Percentiles rank a stretch among this genome's conserved stretches.
Conservation (phyloP, 176 grass and related monocot species). For the Oryza glumipatula region DNA sequence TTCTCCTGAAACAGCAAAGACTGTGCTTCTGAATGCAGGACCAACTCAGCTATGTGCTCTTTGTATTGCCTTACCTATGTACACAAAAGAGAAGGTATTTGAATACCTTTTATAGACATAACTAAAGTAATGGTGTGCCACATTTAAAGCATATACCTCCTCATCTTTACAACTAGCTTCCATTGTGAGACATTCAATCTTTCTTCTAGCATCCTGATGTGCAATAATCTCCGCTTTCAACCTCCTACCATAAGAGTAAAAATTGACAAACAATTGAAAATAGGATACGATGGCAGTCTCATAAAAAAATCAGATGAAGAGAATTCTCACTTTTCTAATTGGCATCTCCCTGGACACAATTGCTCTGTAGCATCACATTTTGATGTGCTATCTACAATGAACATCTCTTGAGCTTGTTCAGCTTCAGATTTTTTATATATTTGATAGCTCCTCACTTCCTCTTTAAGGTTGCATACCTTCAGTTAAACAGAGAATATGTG, state of each 20-base stretch:
- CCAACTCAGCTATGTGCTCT: conserved; percentile 81
- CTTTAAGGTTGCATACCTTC: conserved; percentile 78
- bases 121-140: conserved; percentile 12
- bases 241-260: conserved; percentile 37
- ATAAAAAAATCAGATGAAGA: conserved; percentile 26
- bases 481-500: conserved; percentile 19
- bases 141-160: conserved; percentile 53
- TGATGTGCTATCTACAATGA: conserved; percentile 46
- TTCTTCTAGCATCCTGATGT: conserved; percentile 64
- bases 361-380: conserved; percentile 40
- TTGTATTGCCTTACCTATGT: conserved; percentile 68
- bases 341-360: conserved; percentile 36
- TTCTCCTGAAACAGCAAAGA: conserved; percentile 81
- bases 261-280: conserved; percentile 22
- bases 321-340: conserved; percentile 47
- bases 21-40: conserved; percentile 85
- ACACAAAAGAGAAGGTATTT: conserved; percentile 36
- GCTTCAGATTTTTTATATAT: conserved; percentile 53
- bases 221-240: conserved; percentile 50
- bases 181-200: conserved; percentile 56
- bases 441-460: conserved; percentile 79
- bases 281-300: not conserved
- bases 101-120: conserved; percentile 37
- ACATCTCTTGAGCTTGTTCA: conserved; percentile 49
- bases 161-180: conserved; percentile 70